Evolutionary conservation across 2,329 filamentous ascomycete species (phyloP), one percentile per base, ranked within the genome.

Genomic region (Geosmithia morbida): DNA sequence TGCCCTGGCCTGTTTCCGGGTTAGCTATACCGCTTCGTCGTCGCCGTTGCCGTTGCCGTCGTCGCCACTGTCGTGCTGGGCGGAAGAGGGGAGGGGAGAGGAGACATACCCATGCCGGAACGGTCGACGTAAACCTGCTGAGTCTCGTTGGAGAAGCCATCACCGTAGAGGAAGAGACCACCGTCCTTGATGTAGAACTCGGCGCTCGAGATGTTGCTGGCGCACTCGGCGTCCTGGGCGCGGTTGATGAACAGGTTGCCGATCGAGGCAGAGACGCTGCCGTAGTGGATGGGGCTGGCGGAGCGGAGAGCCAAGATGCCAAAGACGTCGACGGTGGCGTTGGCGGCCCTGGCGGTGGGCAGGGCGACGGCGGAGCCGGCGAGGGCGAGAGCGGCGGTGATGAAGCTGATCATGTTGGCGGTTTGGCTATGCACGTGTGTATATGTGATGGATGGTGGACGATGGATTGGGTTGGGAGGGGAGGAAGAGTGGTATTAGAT

Each of bases 81-180:
- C 79, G 59, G 52, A 62, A 61, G 60, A 81, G 77, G 41, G 68
- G 18, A 20, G 16, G 19, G 40, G 5, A 19, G 16, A 41, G 10
- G 2, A n/a, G 19, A 52, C 67, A 41, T 69, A 69, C 72, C 75
- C 74, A 78, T 77, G 55, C 74, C 75, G 43, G 72, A 76, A 43
- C 71, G 69, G 58, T 81, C 75, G 41, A 70, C 69, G 51, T 56
- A 79, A 46, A 74, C 49, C 54, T 70, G 60, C 63, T 80, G 77
- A 16, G 14, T 16, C 4, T 60, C 63, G 19, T 61, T 60, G 22
- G 55, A 52, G 33, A 65, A 53, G 52, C 66, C 43, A 20, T 19
- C n/a, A 43, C 43, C 33, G 60, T 70, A 77, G 30, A 81, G 67
- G 56, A 59, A 69, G 26, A 77, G 66, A 43, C 63, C 63, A 44